Base-by-base conservation (phyloP, 805 yeast species). In the Zygoascus ofunaensis region DNA sequence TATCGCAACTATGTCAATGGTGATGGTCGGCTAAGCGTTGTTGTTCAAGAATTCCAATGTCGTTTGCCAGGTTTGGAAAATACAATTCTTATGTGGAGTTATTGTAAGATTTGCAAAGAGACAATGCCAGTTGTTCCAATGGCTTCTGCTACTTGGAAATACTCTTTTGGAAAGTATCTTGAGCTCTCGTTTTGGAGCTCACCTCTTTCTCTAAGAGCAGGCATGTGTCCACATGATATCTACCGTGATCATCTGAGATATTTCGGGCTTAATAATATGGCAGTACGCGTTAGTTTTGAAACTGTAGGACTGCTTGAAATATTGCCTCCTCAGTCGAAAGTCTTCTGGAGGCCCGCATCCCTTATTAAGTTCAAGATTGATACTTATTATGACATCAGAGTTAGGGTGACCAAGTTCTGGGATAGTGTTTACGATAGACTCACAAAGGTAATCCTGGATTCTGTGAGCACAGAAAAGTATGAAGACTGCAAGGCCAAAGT, bases 131-230 rank as follows among this genome's bases (percentile, higher is more conserved):
- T 82, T 4, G 65, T 80, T 12, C 84, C 85, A 17, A 77, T 94
- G 81, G 82, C 84, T 54, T 90, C 87, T 40, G 79, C 79, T 34
- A 80, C 97, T 0, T 89, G 94, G 81, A 87, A 81, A 56, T 80
- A 80, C 51, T 90, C 97, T 0, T 81, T 92, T 62, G 98, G 97
- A 0, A 94, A 94, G 58, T 92, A 84, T 58, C 66, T 92, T 20
- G 97, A 92, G 64, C 66, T 89, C 19, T 69, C 82, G 24, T 89
- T 89, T 58, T 87, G 94, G 84, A 76, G 82, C 44, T 63, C 69
- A 30, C 69, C 66, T 17, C 65, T 77, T 33, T 68, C 74, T 12
- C 67, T 78, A 45, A 68, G 78, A 4, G 82, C 79, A 2, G 82
- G 81, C 1, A 70, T 73, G 18, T 92, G 98, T 61, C 63, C 71